Conservation (phyloP, 2,329 filamentous ascomycete genomes). For the Colletotrichum karsti region DNA sequence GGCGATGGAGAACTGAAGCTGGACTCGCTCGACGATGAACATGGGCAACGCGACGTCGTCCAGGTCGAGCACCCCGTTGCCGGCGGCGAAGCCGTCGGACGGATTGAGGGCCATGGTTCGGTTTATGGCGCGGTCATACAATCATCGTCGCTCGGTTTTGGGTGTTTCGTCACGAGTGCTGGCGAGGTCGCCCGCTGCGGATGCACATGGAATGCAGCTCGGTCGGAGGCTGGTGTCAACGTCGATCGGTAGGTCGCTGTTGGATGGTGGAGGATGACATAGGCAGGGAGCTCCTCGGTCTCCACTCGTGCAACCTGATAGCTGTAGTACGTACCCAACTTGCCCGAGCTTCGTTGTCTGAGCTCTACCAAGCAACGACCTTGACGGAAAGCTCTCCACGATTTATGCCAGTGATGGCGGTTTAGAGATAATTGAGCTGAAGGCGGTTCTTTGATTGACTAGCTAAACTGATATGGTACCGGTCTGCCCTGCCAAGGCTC, state of each 20-base stretch:
- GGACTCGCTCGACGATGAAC: slow-evolving; percentile 92
- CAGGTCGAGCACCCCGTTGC: slow-evolving; percentile 63
- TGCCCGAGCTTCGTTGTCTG: neutral
- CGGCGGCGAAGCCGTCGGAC: slow-evolving; percentile 77
- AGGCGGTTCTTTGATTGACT: neutral
- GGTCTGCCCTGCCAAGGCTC: neutral
- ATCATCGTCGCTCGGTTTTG: slow-evolving; percentile 13
- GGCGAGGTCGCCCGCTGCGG: neutral
- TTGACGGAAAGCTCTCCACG: neutral
- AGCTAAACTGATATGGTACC: neutral
- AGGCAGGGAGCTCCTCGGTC: slow-evolving; percentile 13
- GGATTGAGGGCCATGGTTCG: slow-evolving; percentile 72
- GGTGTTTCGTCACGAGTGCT: neutral
- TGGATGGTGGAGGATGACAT: slow-evolving; percentile 27
- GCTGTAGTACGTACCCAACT: slow-evolving; percentile 20
- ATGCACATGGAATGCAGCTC: slow-evolving; percentile 18
- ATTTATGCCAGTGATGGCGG: too few species aligned
- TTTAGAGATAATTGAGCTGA: neutral
- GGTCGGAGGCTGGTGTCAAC: slow-evolving; percentile 19
- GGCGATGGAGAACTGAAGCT: slow-evolving; percentile 92
- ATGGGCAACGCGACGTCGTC: slow-evolving; percentile 78
- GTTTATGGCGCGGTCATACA: slow-evolving; percentile 7
- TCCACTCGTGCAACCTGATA: slow-evolving; percentile 3
- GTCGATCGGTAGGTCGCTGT: slow-evolving; percentile 10
- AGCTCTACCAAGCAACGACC: neutral